Evolutionary conservation across 208 protist species (phyloP).

Genomic region (Leishmania gerbilli): DNA sequence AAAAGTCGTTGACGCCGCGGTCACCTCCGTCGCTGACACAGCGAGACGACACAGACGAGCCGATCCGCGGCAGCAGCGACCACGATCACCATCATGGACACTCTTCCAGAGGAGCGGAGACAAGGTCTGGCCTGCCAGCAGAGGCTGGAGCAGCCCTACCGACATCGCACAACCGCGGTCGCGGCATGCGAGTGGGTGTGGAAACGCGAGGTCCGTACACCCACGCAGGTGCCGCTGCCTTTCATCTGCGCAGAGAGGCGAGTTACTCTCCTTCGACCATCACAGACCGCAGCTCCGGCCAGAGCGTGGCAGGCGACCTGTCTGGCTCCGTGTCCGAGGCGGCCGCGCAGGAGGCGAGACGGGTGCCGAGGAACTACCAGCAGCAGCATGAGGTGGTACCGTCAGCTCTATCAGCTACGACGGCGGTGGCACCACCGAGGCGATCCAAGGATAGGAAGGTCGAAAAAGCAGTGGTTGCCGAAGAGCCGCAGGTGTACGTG

Average conservation of each 20-base stretch:
- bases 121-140: background rate
- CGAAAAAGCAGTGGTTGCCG: background rate
- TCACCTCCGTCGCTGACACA: conserved; percentile 6
- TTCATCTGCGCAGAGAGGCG: background rate
- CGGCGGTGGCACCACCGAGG: background rate
- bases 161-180: background rate
- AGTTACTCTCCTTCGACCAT: conserved; percentile 5
- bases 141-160: background rate
- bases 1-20: background rate
- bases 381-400: background rate
- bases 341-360: background rate
- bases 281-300: background rate
- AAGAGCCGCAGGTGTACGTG: conserved; percentile 27
- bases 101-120: background rate
- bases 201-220: background rate
- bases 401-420: background rate
- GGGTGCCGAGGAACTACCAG: background rate
- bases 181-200: background rate
- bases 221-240: background rate
- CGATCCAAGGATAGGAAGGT: background rate
- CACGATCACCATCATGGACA: background rate
- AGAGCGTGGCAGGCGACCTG: background rate
- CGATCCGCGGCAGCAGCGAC: background rate
- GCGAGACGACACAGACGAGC: background rate
- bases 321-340: background rate